These are phyloP conservation scores for Xylariaceae sp. DNA, from an alignment of 2,329 filamentous ascomycete species.

Conservation along the genomic window DNA sequence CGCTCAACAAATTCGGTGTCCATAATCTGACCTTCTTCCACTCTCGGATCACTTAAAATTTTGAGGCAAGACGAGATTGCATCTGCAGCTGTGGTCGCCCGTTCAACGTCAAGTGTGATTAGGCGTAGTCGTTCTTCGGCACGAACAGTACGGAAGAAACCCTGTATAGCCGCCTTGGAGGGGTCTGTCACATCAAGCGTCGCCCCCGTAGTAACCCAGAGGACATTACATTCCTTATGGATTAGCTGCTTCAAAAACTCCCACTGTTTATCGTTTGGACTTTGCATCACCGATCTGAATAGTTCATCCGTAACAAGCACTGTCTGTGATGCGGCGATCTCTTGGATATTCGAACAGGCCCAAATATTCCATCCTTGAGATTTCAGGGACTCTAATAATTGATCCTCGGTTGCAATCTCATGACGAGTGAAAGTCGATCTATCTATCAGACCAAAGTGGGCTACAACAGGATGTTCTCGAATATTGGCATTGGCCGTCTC, in stretches of 20 bases:
- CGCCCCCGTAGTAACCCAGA: slow-evolving; percentile 11
- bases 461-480: not conserved
- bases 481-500: not conserved
- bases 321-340: not conserved
- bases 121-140: slow-evolving; percentile 1
- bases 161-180: not conserved
- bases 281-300: not conserved
- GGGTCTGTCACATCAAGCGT: slow-evolving; percentile 8
- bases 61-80: not conserved
- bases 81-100: not conserved
- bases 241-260: not conserved
- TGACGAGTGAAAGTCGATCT: not conserved
- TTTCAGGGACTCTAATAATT: not conserved
- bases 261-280: not conserved
- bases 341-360: not conserved
- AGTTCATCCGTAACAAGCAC: slow-evolving; percentile 11
- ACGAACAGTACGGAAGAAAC: slow-evolving; percentile 16
- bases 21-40: not conserved
- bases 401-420: not conserved
- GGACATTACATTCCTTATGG: slow-evolving; percentile 3
- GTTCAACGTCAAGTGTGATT: slow-evolving; percentile 16
- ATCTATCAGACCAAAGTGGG: not conserved
- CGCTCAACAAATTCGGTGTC: slow-evolving; percentile 11
- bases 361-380: not conserved
- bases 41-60: not conserved